Percentiles rank a stretch among this genome's conserved stretches.
phyloP scores from a whole-genome alignment of 805 yeast genomes.

The Pichia heedii region DNA sequence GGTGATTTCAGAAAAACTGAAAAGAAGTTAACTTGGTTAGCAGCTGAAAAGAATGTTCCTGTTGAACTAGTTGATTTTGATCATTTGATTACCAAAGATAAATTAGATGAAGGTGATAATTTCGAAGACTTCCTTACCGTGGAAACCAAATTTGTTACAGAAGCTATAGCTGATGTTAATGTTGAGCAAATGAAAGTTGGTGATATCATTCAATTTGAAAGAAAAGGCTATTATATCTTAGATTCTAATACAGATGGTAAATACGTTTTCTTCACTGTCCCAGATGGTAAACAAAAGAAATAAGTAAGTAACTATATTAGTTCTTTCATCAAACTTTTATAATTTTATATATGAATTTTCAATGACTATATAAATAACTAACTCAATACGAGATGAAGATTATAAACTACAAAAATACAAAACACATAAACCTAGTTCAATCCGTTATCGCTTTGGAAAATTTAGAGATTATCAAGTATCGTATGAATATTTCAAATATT shows the following conservation, averaged over 20 bases:
- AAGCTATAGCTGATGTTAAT: slow-evolving; percentile 74
- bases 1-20: slow-evolving; percentile 97
- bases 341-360: background rate
- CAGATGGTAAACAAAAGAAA: slow-evolving; percentile 82
- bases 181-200: slow-evolving; percentile 71
- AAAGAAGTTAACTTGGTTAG: slow-evolving; percentile 92
- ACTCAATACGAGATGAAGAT: background rate
- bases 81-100: slow-evolving; percentile 90
- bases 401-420: background rate
- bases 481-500: slow-evolving; percentile 53
- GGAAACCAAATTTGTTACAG: slow-evolving; percentile 71
- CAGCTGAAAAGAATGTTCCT: slow-evolving; percentile 61
- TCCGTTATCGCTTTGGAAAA: background rate
- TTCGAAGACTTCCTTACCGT: slow-evolving; percentile 88
- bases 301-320: slow-evolving; percentile 6
- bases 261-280: slow-evolving; percentile 82
- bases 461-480: slow-evolving; percentile 40
- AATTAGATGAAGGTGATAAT: slow-evolving; percentile 87
- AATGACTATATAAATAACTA: too few relatives aligned
- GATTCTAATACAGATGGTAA: slow-evolving; percentile 55
- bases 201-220: slow-evolving; percentile 87
- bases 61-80: slow-evolving; percentile 87
- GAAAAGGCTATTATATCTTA: slow-evolving; percentile 91
- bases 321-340: too few relatives aligned
- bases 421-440: background rate